Conservation (phyloP, 148 eudicot genomes). For the Amaranthus palmeri region DNA sequence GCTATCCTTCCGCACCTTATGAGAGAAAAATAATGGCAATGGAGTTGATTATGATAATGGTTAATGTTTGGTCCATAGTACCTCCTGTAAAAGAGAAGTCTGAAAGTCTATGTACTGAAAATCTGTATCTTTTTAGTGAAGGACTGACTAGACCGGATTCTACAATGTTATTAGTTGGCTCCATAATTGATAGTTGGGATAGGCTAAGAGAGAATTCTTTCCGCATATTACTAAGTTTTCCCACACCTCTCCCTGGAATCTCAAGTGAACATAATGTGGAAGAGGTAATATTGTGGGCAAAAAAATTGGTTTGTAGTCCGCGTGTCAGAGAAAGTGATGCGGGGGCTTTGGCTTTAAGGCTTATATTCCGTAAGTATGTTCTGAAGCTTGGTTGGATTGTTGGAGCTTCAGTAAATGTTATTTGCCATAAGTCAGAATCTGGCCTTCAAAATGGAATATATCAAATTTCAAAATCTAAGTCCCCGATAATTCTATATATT, state of each 20-base stretch:
- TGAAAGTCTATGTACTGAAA: constrained; percentile 34
- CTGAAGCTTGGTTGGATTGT: constrained; percentile 76
- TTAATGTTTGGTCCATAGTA: constrained; percentile 71
- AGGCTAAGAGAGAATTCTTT: constrained; percentile 83
- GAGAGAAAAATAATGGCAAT: constrained; percentile 96
- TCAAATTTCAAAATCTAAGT: constrained; percentile 26
- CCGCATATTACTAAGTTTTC: constrained; percentile 67
- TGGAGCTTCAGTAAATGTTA: constrained; percentile 44
- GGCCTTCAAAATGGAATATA: constrained; percentile 30
- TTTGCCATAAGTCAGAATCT: constrained; percentile 30
- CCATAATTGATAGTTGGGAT: constrained; percentile 98
- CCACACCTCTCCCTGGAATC: constrained; percentile 91
- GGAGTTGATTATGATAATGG: constrained; percentile 84
- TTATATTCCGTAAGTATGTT: constrained; percentile 81
- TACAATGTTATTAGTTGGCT: constrained; percentile 78
- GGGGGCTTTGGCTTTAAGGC: constrained; percentile 84
- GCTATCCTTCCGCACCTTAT: constrained; percentile 98
- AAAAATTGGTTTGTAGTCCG: constrained; percentile 83
- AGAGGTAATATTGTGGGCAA: constrained; percentile 73
- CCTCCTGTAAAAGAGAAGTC: constrained; percentile 37
- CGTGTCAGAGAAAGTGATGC: constrained; percentile 99
- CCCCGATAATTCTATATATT: constrained; percentile 56
- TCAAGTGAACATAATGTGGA: constrained; percentile 45
- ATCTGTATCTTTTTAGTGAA: constrained; percentile 55
- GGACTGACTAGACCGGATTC: constrained; percentile 76